Evolutionary conservation across 2,329 filamentous ascomycete species (phyloP), one percentile per base, ranked within the genome.

Genomic region (Exophiala dermatitidis): DNA sequence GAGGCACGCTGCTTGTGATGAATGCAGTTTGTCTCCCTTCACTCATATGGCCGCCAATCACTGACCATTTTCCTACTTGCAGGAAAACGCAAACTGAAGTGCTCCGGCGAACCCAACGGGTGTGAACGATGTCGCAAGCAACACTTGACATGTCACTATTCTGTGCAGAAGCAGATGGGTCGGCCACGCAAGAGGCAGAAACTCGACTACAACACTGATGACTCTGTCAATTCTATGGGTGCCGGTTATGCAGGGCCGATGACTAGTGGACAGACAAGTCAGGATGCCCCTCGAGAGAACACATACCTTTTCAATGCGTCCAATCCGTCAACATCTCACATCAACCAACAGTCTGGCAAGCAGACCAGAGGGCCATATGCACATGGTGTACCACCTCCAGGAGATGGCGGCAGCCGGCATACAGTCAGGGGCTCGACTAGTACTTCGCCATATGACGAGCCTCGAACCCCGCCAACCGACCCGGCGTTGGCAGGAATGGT

Each of bases 21-120:
- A 75, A 58, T 76, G 73, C 60, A 68, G 73, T 76, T 69, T 58
- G 72, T 62, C 31, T 9, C 32, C 31, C 32, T 9, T 30, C 52
- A 26, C 46, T 33, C 10, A 50, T 51, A 19, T 53, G 54, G 58
- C 57, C 46, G 66, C 33, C n/a, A 7, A 36, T 36, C 7, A 36
- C 19, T 19, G 19, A 19, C 19, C 19, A 29, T 30, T 5, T 26
- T 2, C 5, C 9, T 29, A 5, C 4, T 29, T 19, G 5, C 29
- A 75, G 73, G 73, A 55, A 71, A 71, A 60, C 68, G 73, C 40
- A 76, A 76, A 59, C 62, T 75, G 52, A 75, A 74, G 66, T 76
- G 73, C 63, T 74, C 73, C 1, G 72, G 73, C 2, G 71, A 75
- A 52, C 46, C 62, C n/a, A 60, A 59, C 6, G 73, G 72, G 5